These are phyloP conservation scores for Malassezia cuniculi DNA, from an alignment of 1,284 basidiomycete genomes.

Conservation along the genomic window DNA sequence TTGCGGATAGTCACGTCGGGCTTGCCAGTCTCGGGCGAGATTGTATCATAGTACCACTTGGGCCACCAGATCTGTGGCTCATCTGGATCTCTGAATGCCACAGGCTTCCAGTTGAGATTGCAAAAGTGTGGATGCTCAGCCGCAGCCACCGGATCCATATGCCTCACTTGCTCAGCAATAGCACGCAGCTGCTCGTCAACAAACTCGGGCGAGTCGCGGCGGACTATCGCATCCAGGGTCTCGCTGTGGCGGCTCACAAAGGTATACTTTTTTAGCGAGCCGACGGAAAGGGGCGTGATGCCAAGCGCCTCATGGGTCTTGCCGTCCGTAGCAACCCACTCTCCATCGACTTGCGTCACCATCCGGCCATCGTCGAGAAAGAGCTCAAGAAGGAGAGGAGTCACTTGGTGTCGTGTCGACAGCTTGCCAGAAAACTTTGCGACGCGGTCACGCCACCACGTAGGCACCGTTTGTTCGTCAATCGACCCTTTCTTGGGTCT, in stretches of 20 bases:
- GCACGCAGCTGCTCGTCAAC: constrained; percentile 10
- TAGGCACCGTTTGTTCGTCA: constrained; percentile 11
- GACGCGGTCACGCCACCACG: constrained; percentile 31
- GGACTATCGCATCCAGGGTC: constrained; percentile 12
- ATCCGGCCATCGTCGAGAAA: constrained; percentile 20
- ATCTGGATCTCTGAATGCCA: constrained; percentile 16
- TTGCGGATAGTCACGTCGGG: constrained; percentile 78
- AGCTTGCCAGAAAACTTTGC: constrained; percentile 16
- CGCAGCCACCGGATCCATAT: constrained; percentile 5
- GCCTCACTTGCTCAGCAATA: constrained; percentile 17
- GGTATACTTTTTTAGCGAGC: constrained; percentile 15
- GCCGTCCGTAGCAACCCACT: constrained; percentile 3
- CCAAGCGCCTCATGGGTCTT: constrained; percentile 12
- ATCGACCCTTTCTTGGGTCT: constrained; percentile 46
- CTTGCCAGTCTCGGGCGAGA: constrained; percentile 42
- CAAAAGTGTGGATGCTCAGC: constrained; percentile 18
- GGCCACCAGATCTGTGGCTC: constrained; percentile 52
- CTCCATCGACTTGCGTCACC: constrained; percentile 5
- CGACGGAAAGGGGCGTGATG: constrained; percentile 19
- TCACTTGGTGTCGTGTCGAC: constrained; percentile 14
- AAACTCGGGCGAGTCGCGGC: constrained; percentile 2
- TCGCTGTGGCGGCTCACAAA: constrained; percentile 11
- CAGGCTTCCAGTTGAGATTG: constrained; percentile 29
- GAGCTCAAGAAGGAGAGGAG: constrained; percentile 23
- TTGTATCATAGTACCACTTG: constrained; percentile 92